Evolutionary conservation across 78 protist species (phyloP), one percentile per base, ranked within the genome.

Genomic region (Dictyostelium firmibasis): DNA sequence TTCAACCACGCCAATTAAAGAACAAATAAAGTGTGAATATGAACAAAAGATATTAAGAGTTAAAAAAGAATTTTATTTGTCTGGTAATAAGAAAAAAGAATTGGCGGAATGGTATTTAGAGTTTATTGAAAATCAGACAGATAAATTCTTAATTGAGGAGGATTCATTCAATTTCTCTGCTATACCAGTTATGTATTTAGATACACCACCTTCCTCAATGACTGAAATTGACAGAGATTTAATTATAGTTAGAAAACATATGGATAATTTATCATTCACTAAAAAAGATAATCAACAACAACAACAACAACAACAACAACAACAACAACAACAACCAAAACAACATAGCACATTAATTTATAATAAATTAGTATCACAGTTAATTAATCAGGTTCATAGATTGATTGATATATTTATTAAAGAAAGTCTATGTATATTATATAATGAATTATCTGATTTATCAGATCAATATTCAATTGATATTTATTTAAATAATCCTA

Each of bases 131-230:
- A 33, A 43, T 35, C 20, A 60, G n/a, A 86, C 77, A 2, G 93
- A 86, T 35, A 44, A 50, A 36, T 86, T 57, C 43, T 83, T 86
- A 41, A 86, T 86, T 41, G 35, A 38, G 18, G 41, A 77, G 3
- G 72, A 50, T 38, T 27, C 29, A 5, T 86, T 86, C 43, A 86
- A 86, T 47, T 86, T 86, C 60, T 86, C 93, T 4, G 64, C 25
- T 62, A 69, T 69, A 13, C 93, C 93, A 3, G 57, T 33, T 9
- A 86, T 69, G 83, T 86, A 86, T 77, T 27, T 86, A 11, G 93
- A 86, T 41, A 38, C 29, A 25, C 93, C 93, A 38, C 93, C 93
- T 4, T 69, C 93, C 25, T 86, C 93, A 4, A 77, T 86, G 93
- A 1, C 93, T 77, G 93, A 86, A 83, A 86, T 77, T 60, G 85